Evolutionary conservation across 495 filamentous ascomycete species (phyloP).

Genomic region (Penicillium bialowiezense): DNA sequence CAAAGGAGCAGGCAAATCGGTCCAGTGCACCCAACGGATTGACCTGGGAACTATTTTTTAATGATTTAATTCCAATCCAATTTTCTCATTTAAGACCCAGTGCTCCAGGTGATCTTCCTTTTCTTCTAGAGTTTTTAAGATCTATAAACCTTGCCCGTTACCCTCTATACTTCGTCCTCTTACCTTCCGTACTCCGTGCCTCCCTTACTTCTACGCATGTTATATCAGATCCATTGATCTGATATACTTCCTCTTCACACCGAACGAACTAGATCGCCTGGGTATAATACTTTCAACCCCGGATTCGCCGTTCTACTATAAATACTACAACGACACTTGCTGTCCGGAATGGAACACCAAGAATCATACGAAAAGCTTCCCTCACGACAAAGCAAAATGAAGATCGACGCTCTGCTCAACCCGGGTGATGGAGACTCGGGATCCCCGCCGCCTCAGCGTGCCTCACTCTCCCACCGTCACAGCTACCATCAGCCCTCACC

Average conservation of each 20-base stretch:
- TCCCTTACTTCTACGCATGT: constrained; percentile 8
- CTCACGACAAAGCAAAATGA: constrained; percentile 36
- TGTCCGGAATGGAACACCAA: constrained; percentile 15
- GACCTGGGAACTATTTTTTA: constrained; percentile 16
- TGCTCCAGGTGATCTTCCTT: constrained; percentile 24
- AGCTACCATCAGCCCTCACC: constrained; percentile 19
- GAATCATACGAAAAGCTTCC: constrained; percentile 19
- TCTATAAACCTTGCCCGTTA: constrained; percentile 23
- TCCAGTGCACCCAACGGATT: constrained; percentile 27
- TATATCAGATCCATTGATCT: neutral
- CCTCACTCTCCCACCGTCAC: constrained; percentile 13
- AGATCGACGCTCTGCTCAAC: constrained; percentile 40
- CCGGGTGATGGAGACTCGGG: constrained; percentile 15
- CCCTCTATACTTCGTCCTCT: constrained; percentile 11
- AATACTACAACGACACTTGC: neutral
- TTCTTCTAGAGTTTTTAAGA: constrained; percentile 13
- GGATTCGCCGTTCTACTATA: constrained; percentile 1
- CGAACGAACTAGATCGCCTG: neutral
- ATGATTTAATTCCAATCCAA: constrained; percentile 3
- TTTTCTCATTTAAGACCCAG: constrained; percentile 23
- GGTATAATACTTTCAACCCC: neutral
- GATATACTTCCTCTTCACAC: constrained; percentile 5
- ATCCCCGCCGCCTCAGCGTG: constrained; percentile 26
- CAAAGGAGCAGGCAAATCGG: constrained; percentile 21
- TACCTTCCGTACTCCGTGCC: neutral